Evolutionary conservation across 1,139 yeast species (phyloP).

Genomic region (Saccharomyces hybrid): DNA sequence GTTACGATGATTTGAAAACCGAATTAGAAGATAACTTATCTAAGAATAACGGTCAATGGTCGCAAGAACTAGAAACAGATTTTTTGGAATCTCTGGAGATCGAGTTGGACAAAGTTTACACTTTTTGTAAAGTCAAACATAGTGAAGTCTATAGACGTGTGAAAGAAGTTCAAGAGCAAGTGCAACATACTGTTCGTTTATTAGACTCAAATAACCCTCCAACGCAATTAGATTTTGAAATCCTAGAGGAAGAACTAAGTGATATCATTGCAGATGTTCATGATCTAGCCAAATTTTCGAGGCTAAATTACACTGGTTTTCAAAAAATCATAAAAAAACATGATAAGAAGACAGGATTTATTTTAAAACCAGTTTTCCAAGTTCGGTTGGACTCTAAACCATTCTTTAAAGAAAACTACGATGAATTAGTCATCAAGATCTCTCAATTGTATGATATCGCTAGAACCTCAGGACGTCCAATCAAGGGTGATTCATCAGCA

Average conservation of each 20-base stretch:
- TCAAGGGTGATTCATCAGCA: constrained; percentile 87
- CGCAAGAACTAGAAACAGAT: constrained; percentile 68
- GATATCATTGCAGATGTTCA: constrained; percentile 97
- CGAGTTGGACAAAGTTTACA: constrained; percentile 85
- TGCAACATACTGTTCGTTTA: constrained; percentile 52
- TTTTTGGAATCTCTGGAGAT: constrained; percentile 67
- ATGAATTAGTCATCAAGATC: constrained; percentile 76
- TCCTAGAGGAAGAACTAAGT: constrained; percentile 81
- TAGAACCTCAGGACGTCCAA: constrained; percentile 92
- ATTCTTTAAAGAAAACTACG: constrained; percentile 91
- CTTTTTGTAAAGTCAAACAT: constrained; percentile 80
- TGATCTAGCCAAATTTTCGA: constrained; percentile 86
- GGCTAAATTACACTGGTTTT: constrained; percentile 92
- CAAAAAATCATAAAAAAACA: constrained; percentile 94
- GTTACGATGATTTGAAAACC: constrained; percentile 84
- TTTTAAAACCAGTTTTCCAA: constrained; percentile 83
- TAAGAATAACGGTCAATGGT: constrained; percentile 55
- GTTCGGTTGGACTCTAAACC: constrained; percentile 90
- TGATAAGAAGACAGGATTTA: constrained; percentile 81
- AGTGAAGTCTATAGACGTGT: constrained; percentile 78
- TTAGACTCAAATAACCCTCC: constrained; percentile 36
- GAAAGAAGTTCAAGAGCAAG: constrained; percentile 68
- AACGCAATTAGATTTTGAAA: constrained; percentile 79
- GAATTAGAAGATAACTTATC: constrained; percentile 60
- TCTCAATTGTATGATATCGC: constrained; percentile 87